phyloP scores from a whole-genome alignment of 192 early-diverging fungal species.

The Powellomyces hirtus region DNA sequence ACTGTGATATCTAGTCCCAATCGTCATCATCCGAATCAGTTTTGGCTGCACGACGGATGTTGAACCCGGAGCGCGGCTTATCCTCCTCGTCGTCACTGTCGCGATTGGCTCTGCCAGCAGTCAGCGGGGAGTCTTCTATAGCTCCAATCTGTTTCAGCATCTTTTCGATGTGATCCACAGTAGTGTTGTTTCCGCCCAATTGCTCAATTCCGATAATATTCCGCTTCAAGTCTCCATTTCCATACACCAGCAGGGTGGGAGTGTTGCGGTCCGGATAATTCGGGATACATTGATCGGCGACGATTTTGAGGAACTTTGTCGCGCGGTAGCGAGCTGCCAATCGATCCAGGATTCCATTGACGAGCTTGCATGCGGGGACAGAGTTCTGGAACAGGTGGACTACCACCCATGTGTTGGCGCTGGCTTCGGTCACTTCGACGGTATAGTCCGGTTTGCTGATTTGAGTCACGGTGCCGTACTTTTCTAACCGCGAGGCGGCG shows the following conservation, averaged over 20 bases:
- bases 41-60: conserved; percentile 7
- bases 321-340: conserved; percentile 74
- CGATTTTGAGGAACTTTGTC: conserved; percentile 93
- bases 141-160: conserved; percentile 38
- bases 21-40: conserved; percentile 41
- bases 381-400: conserved; percentile 70
- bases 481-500: conserved; percentile 64
- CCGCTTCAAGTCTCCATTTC: conserved; percentile 76
- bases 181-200: conserved; percentile 81
- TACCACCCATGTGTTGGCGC: conserved; percentile 69
- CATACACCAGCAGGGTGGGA: conserved; percentile 89
- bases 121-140: conserved; percentile 16
- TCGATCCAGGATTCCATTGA: conserved; percentile 71
- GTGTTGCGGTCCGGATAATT: conserved; percentile 83
- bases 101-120: conserved; percentile 10
- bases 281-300: conserved; percentile 89
- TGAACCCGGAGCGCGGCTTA: conserved; percentile 6
- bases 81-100: conserved; percentile 40
- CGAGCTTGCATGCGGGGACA: conserved; percentile 80
- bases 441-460: conserved; percentile 94
- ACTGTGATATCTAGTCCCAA: conserved; percentile 39
- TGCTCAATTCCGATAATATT: conserved; percentile 79
- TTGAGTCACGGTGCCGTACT: conserved; percentile 79
- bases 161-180: conserved; percentile 50
- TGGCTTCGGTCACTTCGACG: conserved; percentile 85